Conservation (phyloP, 345 rosid species). For the Populus nigra region DNA sequence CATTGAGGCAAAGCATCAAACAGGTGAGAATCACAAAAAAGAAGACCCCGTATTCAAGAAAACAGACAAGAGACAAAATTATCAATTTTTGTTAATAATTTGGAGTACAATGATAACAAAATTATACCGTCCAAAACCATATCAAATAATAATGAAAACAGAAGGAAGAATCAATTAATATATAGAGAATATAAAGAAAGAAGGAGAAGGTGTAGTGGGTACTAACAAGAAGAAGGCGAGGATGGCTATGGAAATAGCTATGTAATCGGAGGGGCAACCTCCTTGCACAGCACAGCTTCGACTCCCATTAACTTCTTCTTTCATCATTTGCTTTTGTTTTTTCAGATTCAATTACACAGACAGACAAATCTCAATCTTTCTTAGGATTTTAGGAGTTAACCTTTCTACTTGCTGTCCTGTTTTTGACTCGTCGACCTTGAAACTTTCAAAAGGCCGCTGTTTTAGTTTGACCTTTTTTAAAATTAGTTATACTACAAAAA, state of each 20-base stretch:
- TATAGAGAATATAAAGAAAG: background rate
- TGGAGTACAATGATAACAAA: no score
- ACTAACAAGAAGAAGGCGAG: conserved; percentile 61
- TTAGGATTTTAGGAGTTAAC: no score
- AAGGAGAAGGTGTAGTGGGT: background rate
- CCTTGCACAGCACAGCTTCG: conserved; percentile 55
- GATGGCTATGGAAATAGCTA: conserved; percentile 55
- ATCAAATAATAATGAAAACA: background rate
- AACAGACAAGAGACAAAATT: background rate
- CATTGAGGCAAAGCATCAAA: conserved; percentile 30
- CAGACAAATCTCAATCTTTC: no score
- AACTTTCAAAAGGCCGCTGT: no score
- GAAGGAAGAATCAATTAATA: background rate
- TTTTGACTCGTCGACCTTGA: no score
- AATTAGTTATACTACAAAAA: no score
- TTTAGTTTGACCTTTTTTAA: no score
- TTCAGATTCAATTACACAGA: background rate
- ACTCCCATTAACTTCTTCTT: conserved; percentile 33
- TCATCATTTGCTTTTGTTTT: background rate
- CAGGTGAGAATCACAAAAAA: conserved; percentile 6
- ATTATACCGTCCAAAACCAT: background rate
- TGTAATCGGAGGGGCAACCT: conserved; percentile 86
- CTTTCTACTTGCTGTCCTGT: no score
- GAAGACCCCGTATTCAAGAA: background rate
- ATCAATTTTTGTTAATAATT: background rate